These are phyloP conservation scores for Quercus alba DNA, from an alignment of 306 rosid genomes.

Conservation along the genomic window DNA sequence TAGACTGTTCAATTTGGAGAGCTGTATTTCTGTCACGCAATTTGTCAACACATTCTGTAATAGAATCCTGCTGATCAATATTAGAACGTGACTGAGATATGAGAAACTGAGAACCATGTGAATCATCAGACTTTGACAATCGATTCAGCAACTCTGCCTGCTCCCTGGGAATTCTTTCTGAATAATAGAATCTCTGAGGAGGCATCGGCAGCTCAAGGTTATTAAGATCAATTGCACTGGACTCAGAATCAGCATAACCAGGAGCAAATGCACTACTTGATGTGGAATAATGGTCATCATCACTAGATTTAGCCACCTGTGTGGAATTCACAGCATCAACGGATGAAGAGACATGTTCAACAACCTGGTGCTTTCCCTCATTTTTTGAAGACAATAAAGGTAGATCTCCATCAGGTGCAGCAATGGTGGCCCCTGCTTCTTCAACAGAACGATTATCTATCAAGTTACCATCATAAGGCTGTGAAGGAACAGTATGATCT, in stretches of 20 bases:
- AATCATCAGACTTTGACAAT: constrained; percentile 81
- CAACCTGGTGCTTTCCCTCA: constrained; percentile 50
- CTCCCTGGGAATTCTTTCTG: constrained; percentile 89
- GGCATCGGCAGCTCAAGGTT: constrained; percentile 63
- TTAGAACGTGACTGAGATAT: constrained; percentile 60
- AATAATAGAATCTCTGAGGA: constrained; percentile 72
- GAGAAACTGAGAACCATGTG: constrained; percentile 59
- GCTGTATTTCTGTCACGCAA: constrained; percentile 39
- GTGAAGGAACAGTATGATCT: constrained; percentile 34
- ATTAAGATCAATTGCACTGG: constrained; percentile 60
- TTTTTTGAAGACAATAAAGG: constrained; percentile 39
- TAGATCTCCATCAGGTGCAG: constrained; percentile 34
- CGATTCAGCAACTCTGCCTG: constrained; percentile 78
- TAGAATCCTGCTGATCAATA: constrained; percentile 37
- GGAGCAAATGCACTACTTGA: constrained; percentile 42
- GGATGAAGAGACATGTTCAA: constrained; percentile 42
- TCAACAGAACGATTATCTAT: constrained; percentile 22
- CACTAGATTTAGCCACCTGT: constrained; percentile 46
- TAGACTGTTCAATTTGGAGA: constrained; percentile 37
- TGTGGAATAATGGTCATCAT: constrained; percentile 41
- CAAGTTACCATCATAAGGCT: constrained; percentile 26
- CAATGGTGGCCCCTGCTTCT: constrained; percentile 38
- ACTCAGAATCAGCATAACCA: constrained; percentile 44
- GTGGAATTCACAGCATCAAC: constrained; percentile 37
- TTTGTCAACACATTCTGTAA: constrained; percentile 39